phyloP scores from a whole-genome alignment of 1,139 yeast species.

The Wickerhamomyces sp. region DNA sequence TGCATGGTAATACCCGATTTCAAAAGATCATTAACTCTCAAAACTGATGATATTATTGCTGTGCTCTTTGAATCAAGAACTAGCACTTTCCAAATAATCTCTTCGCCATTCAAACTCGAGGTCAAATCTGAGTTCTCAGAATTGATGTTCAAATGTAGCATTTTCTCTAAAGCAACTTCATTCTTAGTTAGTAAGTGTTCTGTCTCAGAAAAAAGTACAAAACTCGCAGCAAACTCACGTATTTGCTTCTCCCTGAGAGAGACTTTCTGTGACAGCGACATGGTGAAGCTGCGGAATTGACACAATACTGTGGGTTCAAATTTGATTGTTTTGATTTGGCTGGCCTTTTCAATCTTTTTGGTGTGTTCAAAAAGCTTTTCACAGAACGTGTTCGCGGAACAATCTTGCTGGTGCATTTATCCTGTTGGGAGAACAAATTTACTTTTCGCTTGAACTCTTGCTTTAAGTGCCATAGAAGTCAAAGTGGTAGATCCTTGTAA shows the following conservation, averaged over 20 bases:
- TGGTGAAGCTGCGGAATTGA: constrained; percentile 2
- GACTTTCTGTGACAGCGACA: constrained; percentile 10
- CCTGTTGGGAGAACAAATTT: too few species aligned
- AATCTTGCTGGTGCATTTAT: too few species aligned
- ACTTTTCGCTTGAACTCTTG: too few species aligned
- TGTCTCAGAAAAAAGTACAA: neutral
- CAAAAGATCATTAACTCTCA: constrained; percentile 84
- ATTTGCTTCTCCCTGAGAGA: constrained; percentile 22
- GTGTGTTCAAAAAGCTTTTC: too few species aligned
- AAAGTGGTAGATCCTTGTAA: too few species aligned
- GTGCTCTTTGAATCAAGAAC: constrained; percentile 79
- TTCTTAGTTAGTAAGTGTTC: constrained; percentile 13
- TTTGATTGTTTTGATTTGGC: too few species aligned
- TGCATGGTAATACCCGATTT: constrained; percentile 91
- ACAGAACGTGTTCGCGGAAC: too few species aligned
- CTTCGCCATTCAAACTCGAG: constrained; percentile 48
- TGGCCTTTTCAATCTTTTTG: too few species aligned
- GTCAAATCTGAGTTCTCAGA: constrained; percentile 46
- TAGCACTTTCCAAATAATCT: constrained; percentile 88
- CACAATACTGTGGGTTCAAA: too few species aligned
- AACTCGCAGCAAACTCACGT: constrained; percentile 9
- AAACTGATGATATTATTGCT: constrained; percentile 79
- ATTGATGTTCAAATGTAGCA: constrained; percentile 74
- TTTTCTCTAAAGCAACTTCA: constrained; percentile 57
- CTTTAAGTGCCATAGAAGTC: too few species aligned